phyloP scores from a whole-genome alignment of 2,329 filamentous ascomycete genomes.

The Ophiognomonia clavigignenti-juglandacearum region DNA sequence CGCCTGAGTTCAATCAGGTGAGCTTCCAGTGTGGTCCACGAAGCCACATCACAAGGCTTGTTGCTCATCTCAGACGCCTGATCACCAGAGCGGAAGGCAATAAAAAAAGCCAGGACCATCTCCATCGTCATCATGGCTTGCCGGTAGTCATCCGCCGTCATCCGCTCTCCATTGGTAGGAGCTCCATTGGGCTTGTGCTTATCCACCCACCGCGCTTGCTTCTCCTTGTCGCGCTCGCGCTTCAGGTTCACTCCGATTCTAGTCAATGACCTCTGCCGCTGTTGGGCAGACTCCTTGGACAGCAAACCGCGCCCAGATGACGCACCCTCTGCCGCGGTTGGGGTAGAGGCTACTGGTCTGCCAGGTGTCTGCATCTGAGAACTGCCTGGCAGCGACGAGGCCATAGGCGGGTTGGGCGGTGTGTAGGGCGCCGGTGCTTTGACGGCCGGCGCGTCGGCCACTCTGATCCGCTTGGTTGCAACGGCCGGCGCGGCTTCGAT shows the following conservation, averaged over 20 bases:
- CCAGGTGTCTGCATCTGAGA: constrained; percentile 49
- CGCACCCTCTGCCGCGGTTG: constrained; percentile 33
- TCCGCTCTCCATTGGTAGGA: constrained; percentile 11
- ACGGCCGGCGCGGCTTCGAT: constrained; percentile 31
- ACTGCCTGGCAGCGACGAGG: constrained; percentile 51
- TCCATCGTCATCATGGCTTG: constrained; percentile 35
- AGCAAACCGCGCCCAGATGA: constrained; percentile 29
- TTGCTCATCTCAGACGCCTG: constrained; percentile 38
- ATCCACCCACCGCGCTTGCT: constrained; percentile 44
- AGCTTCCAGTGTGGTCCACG: constrained; percentile 42
- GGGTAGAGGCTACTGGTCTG: constrained; percentile 33
- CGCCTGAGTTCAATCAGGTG: constrained; percentile 36
- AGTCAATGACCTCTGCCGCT: constrained; percentile 23
- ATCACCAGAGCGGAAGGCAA: constrained; percentile 47
- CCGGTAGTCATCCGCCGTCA: constrained; percentile 7
- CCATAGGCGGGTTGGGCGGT: constrained; percentile 41
- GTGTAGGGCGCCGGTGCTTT: constrained; percentile 38
- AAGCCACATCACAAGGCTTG: constrained; percentile 33
- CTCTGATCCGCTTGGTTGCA: constrained; percentile 36
- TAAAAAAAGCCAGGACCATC: constrained; percentile 48
- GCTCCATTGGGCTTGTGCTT: constrained; percentile 20
- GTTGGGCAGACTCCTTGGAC: constrained; percentile 7
- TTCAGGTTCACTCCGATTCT: constrained; percentile 47
- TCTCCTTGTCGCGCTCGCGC: constrained; percentile 44
- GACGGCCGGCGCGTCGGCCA: constrained; percentile 34